These are phyloP conservation scores for Pontederia crassipes DNA, from an alignment of 176 grass and related monocot genomes.

Conservation along the genomic window DNA sequence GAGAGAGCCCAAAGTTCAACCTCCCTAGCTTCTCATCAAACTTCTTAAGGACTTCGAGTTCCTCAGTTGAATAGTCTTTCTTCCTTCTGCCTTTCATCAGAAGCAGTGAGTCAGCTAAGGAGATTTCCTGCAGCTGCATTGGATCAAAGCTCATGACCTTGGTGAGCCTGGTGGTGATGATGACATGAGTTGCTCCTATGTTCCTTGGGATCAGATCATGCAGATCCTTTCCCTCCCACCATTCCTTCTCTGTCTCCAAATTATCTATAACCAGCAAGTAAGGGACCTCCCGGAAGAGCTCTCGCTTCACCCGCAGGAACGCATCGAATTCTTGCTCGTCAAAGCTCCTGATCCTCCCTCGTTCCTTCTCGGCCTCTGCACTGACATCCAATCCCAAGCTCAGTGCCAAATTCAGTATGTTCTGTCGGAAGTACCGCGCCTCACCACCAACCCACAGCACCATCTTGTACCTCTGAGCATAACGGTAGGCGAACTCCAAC, in stretches of 20 bases:
- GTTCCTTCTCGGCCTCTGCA: slow-evolving; percentile 83
- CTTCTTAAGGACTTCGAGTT: slow-evolving; percentile 67
- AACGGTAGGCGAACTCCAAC: slow-evolving; percentile 83
- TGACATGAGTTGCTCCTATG: slow-evolving; percentile 69
- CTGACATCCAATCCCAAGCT: slow-evolving; percentile 77
- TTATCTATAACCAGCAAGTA: slow-evolving; percentile 95
- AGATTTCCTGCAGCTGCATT: slow-evolving; percentile 72
- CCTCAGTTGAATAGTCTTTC: slow-evolving; percentile 62
- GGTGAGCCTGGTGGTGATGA: slow-evolving; percentile 61
- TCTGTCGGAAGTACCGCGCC: slow-evolving; percentile 75
- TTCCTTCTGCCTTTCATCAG: slow-evolving; percentile 76
- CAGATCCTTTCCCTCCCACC: slow-evolving; percentile 99
- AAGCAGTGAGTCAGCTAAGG: slow-evolving; percentile 48
- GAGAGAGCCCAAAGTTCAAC: slow-evolving; percentile 78
- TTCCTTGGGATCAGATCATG: slow-evolving; percentile 95
- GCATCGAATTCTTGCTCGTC: slow-evolving; percentile 95
- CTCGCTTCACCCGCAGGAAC: slow-evolving; percentile 79
- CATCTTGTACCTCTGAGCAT: slow-evolving; percentile 91
- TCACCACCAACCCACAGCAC: slow-evolving; percentile 92
- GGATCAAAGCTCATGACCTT: slow-evolving; percentile 81
- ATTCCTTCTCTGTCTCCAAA: slow-evolving; percentile 84
- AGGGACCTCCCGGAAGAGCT: slow-evolving; percentile 85
- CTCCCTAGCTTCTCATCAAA: slow-evolving; percentile 76
- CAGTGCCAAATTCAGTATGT: slow-evolving; percentile 76
- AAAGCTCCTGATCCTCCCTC: slow-evolving; percentile 78